Conservation (phyloP, 169 alveolate species). For the Cytauxzoon felis region DNA sequence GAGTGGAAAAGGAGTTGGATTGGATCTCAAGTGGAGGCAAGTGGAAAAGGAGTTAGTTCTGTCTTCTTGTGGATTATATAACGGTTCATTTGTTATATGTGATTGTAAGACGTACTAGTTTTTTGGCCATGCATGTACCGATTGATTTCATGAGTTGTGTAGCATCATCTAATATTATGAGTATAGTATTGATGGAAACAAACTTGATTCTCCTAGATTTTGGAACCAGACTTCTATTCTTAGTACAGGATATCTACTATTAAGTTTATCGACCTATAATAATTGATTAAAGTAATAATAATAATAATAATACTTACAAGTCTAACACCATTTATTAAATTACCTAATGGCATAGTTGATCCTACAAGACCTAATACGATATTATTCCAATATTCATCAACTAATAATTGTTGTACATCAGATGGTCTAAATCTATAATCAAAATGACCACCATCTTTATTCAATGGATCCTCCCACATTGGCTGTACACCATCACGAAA, state of each 20-base stretch:
- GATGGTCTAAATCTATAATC: constrained; percentile 76
- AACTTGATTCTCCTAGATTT: constrained; percentile 43
- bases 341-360: constrained; percentile 66
- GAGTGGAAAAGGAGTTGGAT: too few species aligned
- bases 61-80: too few species aligned
- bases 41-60: too few species aligned
- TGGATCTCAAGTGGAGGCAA: too few species aligned
- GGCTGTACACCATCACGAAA: constrained; percentile 80
- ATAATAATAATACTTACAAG: constrained; percentile 52
- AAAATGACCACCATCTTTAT: constrained; percentile 79
- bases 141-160: constrained; percentile 57
- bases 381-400: constrained; percentile 81
- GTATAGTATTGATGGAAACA: not conserved
- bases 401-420: constrained; percentile 65
- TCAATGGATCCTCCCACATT: constrained; percentile 84
- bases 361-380: constrained; percentile 78
- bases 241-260: constrained; percentile 43
- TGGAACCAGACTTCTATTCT: constrained; percentile 66
- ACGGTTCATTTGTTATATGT: too few species aligned
- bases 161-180: constrained; percentile 23
- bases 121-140: constrained; percentile 63
- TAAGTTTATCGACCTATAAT: constrained; percentile 52
- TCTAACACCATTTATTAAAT: constrained; percentile 75
- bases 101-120: constrained; percentile 17
- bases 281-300: not conserved